Conservation (phyloP, 1,284 basidiomycete species). For the Apiotrichum sp. region DNA sequence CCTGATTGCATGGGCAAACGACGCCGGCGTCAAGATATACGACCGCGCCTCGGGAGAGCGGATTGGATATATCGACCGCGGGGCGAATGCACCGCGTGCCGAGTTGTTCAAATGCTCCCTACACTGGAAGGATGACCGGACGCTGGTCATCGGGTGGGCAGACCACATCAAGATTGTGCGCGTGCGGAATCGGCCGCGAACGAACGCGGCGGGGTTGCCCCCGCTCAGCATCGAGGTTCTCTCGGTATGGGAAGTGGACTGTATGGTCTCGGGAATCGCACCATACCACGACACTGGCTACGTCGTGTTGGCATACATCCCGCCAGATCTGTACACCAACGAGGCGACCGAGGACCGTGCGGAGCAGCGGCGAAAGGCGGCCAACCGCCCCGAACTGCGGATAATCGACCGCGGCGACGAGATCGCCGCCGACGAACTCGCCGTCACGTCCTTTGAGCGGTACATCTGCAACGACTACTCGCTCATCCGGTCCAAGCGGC, state of each 20-base stretch:
- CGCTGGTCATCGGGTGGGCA: slow-evolving; percentile 89
- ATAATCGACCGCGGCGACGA: slow-evolving; percentile 92
- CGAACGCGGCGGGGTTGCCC: slow-evolving; percentile 45
- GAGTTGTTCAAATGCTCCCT: slow-evolving; percentile 91
- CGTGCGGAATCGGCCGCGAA: slow-evolving; percentile 56
- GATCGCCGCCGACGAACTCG: slow-evolving; percentile 75
- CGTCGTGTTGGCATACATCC: slow-evolving; percentile 71
- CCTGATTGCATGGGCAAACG: slow-evolving; percentile 95
- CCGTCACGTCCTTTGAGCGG: slow-evolving; percentile 67
- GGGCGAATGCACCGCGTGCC: slow-evolving; percentile 71
- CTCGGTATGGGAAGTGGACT: slow-evolving; percentile 87
- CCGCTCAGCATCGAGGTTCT: slow-evolving; percentile 67
- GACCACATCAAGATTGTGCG: slow-evolving; percentile 88
- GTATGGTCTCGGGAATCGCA: slow-evolving; percentile 87
- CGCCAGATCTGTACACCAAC: slow-evolving; percentile 48
- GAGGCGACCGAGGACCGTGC: slow-evolving; percentile 66
- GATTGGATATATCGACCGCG: slow-evolving; percentile 81
- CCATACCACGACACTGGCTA: slow-evolving; percentile 64
- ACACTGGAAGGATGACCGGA: slow-evolving; percentile 84
- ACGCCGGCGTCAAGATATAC: slow-evolving; percentile 89
- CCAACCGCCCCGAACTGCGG: slow-evolving; percentile 84
- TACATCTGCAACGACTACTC: slow-evolving; percentile 93
- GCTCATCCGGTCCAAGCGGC: slow-evolving; percentile 51
- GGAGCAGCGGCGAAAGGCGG: slow-evolving; percentile 69
- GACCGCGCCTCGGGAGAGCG: slow-evolving; percentile 72